Percentiles rank a stretch among this genome's conserved stretches.
Evolutionary conservation across 2,329 filamentous ascomycete genomes (phyloP).

Genomic region (Geosmithia morbida): DNA sequence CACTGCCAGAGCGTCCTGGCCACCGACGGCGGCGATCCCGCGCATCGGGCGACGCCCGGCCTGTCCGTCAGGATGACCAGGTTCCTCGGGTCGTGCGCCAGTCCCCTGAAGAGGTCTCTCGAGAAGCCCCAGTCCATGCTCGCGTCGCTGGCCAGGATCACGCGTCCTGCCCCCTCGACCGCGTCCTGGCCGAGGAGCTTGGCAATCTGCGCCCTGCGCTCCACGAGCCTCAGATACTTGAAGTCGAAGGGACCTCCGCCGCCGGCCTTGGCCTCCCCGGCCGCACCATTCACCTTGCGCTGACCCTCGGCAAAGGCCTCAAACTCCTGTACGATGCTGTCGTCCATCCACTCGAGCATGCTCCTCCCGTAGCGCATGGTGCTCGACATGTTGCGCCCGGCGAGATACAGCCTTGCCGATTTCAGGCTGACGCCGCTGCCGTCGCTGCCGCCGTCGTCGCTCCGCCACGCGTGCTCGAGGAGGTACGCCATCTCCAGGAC

Average conservation of each 20-base stretch:
- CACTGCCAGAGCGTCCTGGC: constrained; percentile 67
- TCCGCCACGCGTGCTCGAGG: constrained; percentile 81
- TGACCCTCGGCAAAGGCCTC: constrained; percentile 51
- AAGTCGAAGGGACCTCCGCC: constrained; percentile 72
- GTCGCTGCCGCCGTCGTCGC: constrained; percentile 38
- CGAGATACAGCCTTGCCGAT: constrained; percentile 58
- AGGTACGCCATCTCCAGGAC: constrained; percentile 86
- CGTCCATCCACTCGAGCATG: constrained; percentile 99
- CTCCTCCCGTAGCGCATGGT: constrained; percentile 85
- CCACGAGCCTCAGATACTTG: constrained; percentile 67
- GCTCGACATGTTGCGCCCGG: constrained; percentile 72
- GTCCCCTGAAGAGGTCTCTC: constrained; percentile 56
- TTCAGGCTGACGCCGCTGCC: constrained; percentile 33
- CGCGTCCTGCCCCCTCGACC: constrained; percentile 36
- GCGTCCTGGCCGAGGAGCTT: constrained; percentile 40
- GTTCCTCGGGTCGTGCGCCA: constrained; percentile 68
- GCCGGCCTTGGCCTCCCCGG: neutral
- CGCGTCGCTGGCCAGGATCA: constrained; percentile 82
- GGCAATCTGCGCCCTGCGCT: constrained; percentile 67
- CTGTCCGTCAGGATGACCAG: constrained; percentile 78
- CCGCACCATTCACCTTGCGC: constrained; percentile 26
- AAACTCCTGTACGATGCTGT: constrained; percentile 83
- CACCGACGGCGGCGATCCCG: constrained; percentile 34
- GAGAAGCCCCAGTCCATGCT: constrained; percentile 95
- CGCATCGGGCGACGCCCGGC: constrained; percentile 24